Conservation (phyloP, 192 early-diverging fungal genomes). For the Coemansia nantahalensis region DNA sequence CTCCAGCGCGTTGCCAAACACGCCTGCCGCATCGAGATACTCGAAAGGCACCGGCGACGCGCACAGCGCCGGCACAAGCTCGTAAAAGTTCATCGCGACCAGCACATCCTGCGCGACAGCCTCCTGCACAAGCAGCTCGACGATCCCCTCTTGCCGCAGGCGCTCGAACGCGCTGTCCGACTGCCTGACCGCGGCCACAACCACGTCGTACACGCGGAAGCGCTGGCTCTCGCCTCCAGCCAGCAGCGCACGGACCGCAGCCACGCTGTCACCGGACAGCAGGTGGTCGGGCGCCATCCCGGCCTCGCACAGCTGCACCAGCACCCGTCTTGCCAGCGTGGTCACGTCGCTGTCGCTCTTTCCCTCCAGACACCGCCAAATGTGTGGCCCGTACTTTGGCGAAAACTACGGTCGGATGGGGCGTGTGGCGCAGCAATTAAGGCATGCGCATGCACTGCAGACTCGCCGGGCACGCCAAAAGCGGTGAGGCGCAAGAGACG, state of each 20-base stretch:
- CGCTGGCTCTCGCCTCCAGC: slow-evolving; percentile 29
- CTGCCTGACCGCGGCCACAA: slow-evolving; percentile 12
- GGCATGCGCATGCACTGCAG: slow-evolving; percentile 1
- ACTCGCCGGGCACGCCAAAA: too few species aligned
- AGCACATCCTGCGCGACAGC: slow-evolving; percentile 27
- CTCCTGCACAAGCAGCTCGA: slow-evolving; percentile 31
- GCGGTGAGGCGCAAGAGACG: too few species aligned
- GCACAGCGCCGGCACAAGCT: slow-evolving; percentile 30
- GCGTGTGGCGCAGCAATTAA: not conserved
- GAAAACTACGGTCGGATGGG: slow-evolving; percentile 24
- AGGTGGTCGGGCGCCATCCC: slow-evolving; percentile 34
- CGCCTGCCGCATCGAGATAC: slow-evolving; percentile 22
- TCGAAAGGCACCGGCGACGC: slow-evolving; percentile 13
- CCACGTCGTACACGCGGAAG: slow-evolving; percentile 50
- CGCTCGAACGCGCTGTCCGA: slow-evolving; percentile 29
- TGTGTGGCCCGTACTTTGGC: slow-evolving; percentile 35
- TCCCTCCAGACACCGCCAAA: slow-evolving; percentile 43
- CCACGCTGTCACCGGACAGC: slow-evolving; percentile 23
- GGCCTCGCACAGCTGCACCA: slow-evolving; percentile 20
- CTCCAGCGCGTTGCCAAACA: slow-evolving; percentile 23
- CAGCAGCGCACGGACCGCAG: slow-evolving; percentile 16
- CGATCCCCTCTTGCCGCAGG: slow-evolving; percentile 30
- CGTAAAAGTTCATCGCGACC: slow-evolving; percentile 39
- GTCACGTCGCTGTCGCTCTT: slow-evolving; percentile 34
- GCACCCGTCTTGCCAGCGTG: slow-evolving; percentile 28